Evolutionary conservation across 805 yeast species (phyloP).

Genomic region (Yarrowia sp.): DNA sequence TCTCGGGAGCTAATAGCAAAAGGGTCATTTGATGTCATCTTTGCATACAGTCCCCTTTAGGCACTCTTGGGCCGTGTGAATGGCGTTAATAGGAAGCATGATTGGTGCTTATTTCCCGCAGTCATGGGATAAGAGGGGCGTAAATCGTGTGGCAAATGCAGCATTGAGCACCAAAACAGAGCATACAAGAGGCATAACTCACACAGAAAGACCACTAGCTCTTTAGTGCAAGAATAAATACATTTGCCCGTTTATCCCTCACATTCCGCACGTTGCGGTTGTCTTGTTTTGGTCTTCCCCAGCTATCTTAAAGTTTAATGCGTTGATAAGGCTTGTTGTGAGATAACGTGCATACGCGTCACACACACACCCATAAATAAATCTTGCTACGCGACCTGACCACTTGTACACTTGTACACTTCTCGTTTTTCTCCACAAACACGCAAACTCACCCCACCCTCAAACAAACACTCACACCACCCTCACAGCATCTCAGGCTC

Average conservation of each 20-base stretch:
- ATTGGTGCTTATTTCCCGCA: constrained; percentile 21
- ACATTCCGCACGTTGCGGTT: neutral
- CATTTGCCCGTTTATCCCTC: no score
- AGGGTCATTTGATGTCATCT: constrained; percentile 5
- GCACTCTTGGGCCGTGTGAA: neutral
- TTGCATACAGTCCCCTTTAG: neutral
- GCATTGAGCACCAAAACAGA: neutral
- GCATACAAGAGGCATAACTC: no score
- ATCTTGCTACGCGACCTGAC: constrained; percentile 21
- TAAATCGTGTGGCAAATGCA: neutral
- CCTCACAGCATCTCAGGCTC: neutral
- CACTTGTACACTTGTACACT: constrained; percentile 5
- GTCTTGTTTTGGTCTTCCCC: constrained; percentile 17
- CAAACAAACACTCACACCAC: neutral
- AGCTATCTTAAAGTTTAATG: constrained; percentile 13
- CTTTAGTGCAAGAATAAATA: no score
- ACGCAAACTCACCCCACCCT: neutral
- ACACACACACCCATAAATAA: constrained; percentile 5
- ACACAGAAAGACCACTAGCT: no score
- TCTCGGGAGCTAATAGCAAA: neutral
- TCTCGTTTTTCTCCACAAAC: neutral
- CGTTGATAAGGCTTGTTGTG: constrained; percentile 24
- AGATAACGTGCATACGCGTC: constrained; percentile 26
- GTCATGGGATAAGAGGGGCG: neutral
- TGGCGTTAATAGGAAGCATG: constrained; percentile 11